Evolutionary conservation across 139 green algal species (phyloP).

Genomic region (Spirogloea muscicola): DNA sequence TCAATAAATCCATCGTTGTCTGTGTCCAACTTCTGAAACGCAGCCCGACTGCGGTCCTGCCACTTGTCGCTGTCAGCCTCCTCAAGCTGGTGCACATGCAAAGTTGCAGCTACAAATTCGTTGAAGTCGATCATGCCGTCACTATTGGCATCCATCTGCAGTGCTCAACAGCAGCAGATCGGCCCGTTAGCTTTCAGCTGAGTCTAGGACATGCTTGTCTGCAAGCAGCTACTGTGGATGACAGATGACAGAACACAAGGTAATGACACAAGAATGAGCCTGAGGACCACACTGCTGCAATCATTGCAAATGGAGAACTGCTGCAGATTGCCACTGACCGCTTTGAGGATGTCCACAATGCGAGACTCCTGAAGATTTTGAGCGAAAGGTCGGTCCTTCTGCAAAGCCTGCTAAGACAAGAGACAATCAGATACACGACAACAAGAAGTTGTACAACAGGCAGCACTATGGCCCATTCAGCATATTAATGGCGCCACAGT

Average conservation of each 20-base stretch:
- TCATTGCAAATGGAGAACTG: no score
- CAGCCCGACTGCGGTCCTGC: slow-evolving; percentile 4
- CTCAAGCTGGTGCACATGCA: slow-evolving; percentile 41
- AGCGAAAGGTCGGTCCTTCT: slow-evolving; percentile 4
- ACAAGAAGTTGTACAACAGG: neutral
- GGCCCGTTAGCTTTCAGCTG: no score
- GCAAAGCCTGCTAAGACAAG: slow-evolving; percentile 9
- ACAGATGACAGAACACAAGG: no score
- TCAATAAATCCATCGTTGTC: slow-evolving; percentile 34
- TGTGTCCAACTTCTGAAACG: slow-evolving; percentile 33
- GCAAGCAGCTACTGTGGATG: no score
- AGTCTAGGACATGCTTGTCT: no score
- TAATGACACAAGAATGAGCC: no score
- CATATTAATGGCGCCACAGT: neutral
- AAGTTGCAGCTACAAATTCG: slow-evolving; percentile 51
- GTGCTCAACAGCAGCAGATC: neutral
- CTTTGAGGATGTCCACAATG: slow-evolving; percentile 26
- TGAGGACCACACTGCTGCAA: no score
- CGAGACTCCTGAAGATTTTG: slow-evolving; percentile 21
- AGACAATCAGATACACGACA: neutral
- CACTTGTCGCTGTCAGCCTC: slow-evolving; percentile 36
- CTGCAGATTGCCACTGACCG: no score
- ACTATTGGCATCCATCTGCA: slow-evolving; percentile 51
- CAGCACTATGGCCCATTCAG: neutral
- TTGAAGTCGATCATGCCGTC: slow-evolving; percentile 56